These are phyloP conservation scores for Tetrapisispora iriomotensis DNA, from an alignment of 805 yeast species.

Conservation along the genomic window DNA sequence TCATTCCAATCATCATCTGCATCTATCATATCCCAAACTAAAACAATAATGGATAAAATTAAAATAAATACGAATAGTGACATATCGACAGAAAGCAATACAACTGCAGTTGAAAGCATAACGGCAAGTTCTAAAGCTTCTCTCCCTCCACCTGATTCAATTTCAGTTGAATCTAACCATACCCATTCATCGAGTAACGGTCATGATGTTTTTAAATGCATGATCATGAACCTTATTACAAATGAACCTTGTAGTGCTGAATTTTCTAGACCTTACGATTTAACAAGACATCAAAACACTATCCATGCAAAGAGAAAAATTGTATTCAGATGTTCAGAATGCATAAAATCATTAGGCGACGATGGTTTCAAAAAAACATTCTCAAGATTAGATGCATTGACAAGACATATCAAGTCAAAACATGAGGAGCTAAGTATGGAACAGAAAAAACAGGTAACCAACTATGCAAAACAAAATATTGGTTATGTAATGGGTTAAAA, in stretches of 20 bases:
- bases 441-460: slow-evolving; percentile 61
- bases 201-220: slow-evolving; percentile 3
- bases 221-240: slow-evolving; percentile 3
- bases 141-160: too few relatives aligned
- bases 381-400: slow-evolving; percentile 87
- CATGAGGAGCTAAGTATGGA: slow-evolving; percentile 48
- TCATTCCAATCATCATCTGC: neutral
- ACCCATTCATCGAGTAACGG: neutral
- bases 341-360: slow-evolving; percentile 42
- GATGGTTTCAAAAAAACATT: slow-evolving; percentile 60
- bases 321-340: slow-evolving; percentile 75
- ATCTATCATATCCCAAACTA: too few relatives aligned
- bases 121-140: too few relatives aligned
- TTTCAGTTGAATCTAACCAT: neutral
- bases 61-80: too few relatives aligned
- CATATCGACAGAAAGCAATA: too few relatives aligned
- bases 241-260: slow-evolving; percentile 28
- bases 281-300: slow-evolving; percentile 92
- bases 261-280: slow-evolving; percentile 89
- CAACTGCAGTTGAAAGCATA: too few relatives aligned
- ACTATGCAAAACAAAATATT: slow-evolving; percentile 68
- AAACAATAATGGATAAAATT: too few relatives aligned
- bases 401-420: slow-evolving; percentile 87
- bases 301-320: slow-evolving; percentile 85
- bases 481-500: slow-evolving; percentile 35